A percentile compares a stretch with the other conserved stretches of the same genome.
Conservation (phyloP, 202 grass and related monocot genomes). For the Carex sylvatica region DNA sequence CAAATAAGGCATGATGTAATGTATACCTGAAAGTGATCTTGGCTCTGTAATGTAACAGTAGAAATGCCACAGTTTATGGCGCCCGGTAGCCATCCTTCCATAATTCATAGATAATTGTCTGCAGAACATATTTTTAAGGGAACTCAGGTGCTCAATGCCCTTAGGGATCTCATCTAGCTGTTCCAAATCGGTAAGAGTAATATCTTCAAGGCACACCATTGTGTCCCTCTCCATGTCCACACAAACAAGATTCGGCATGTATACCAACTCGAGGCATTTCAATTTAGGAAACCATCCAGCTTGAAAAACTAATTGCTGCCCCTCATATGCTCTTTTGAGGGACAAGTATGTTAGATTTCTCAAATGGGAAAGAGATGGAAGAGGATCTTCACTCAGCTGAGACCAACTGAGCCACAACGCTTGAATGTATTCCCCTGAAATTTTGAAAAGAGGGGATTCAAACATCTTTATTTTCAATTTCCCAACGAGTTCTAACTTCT, state of each 20-base stretch:
- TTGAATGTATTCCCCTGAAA: conserved; percentile 17
- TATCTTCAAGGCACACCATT: conserved; percentile 30
- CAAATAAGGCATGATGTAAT: too few species aligned
- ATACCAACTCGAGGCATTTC: neutral
- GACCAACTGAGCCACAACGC: conserved; percentile 29
- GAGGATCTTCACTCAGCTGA: conserved; percentile 32
- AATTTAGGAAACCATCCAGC: conserved; percentile 35
- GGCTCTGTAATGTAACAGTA: neutral
- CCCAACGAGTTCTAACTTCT: conserved; percentile 33
- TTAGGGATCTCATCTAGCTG: conserved; percentile 31
- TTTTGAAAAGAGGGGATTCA: conserved; percentile 16
- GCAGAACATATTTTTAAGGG: conserved; percentile 24
- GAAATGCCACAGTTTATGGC: conserved; percentile 8
- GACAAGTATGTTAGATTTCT: conserved; percentile 31
- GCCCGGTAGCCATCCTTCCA: neutral
- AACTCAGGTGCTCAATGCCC: conserved; percentile 28
- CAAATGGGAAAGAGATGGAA: conserved; percentile 28
- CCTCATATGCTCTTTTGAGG: conserved; percentile 33
- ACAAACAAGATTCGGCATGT: conserved; percentile 26
- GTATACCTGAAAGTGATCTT: neutral
- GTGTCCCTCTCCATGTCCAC: conserved; percentile 25
- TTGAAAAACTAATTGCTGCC: conserved; percentile 22
- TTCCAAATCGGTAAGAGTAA: conserved; percentile 21
- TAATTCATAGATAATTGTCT: neutral
- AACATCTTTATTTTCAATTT: conserved; percentile 27